Conservation (phyloP, 2,329 filamentous ascomycete genomes). For the Coniochaeta pulveracea region DNA sequence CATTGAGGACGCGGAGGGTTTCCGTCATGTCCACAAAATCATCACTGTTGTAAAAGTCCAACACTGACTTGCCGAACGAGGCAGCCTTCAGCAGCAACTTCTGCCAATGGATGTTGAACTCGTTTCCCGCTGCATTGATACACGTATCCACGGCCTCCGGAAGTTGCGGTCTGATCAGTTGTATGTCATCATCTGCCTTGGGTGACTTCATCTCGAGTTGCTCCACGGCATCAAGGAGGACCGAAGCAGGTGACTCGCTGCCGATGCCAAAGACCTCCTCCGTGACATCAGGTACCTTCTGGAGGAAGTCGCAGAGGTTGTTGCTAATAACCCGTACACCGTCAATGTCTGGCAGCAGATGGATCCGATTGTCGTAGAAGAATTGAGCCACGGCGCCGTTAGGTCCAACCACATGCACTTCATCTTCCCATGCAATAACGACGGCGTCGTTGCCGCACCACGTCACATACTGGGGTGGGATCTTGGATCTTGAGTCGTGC, state of each 20-base stretch:
- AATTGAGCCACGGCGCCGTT: slow-evolving; percentile 65
- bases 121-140: slow-evolving; percentile 84
- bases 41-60: slow-evolving; percentile 95
- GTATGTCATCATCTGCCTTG: slow-evolving; percentile 95
- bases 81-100: slow-evolving; percentile 93
- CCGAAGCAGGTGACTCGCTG: slow-evolving; percentile 78
- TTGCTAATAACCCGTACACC: slow-evolving; percentile 87
- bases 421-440: slow-evolving; percentile 93
- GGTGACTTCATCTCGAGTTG: slow-evolving; percentile 89
- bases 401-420: slow-evolving; percentile 86
- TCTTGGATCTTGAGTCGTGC: slow-evolving; percentile 79
- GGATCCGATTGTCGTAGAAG: slow-evolving; percentile 85
- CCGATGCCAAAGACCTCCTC: slow-evolving; percentile 84
- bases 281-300: slow-evolving; percentile 78
- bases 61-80: slow-evolving; percentile 92
- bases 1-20: slow-evolving; percentile 82
- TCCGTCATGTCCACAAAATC: slow-evolving; percentile 99
- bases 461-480: slow-evolving; percentile 74
- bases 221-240: slow-evolving; percentile 86
- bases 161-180: slow-evolving; percentile 77
- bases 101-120: slow-evolving; percentile 85
- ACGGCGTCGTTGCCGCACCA: slow-evolving; percentile 97
- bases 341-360: slow-evolving; percentile 59
- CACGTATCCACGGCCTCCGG: slow-evolving; percentile 91
- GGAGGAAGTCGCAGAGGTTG: slow-evolving; percentile 93